Evolutionary conservation across 139 green algal species (phyloP), one percentile per base, ranked within the genome.

Genomic region (Klebsormidium nitens): DNA sequence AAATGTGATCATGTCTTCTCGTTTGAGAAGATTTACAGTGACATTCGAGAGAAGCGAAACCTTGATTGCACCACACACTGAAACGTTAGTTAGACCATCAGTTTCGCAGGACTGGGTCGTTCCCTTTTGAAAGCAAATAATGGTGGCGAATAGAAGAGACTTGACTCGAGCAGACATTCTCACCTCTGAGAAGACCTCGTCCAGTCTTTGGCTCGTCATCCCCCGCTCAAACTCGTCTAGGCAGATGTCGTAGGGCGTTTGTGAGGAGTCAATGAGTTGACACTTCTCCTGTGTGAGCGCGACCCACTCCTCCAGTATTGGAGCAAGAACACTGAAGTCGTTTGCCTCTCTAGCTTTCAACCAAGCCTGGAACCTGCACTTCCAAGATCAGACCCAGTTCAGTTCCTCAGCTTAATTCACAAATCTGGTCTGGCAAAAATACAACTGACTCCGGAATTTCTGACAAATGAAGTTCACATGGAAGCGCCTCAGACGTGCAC

Each of bases 211-310:
- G 0, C 62, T 46, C 0, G 85, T 95, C 76, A 92, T 86, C 3
- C 89, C 88, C 75, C 87, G 89, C 81, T 95, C 89, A 42, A 89
- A 97, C n/a, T 95, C 82, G 56, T 96, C 89, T 52, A 95, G 81
- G 50, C 36, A 50, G 11, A 57, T 76, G 69, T 95, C 88, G 62
- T 94, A 96, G 0, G 82, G 71, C 0, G 72, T 50, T n/a, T 63
- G 68, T 23, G 62, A 63, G 32, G 73, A 76, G 44, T 76, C 73
- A 4, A 89, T 77, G 52, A 74, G 26, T 3, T 19, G 52, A 8
- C 76, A 77, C 62, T 82, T 80, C 66, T 91, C 78, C 17, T 70
- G 77, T 35, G 58, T 77, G 26, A 91, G 36, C 3, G 86, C 79
- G 29, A 97, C 82, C 85, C 85, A 91, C 78, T 94, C 74, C 68